These are phyloP conservation scores for Cyberlindnera mycetangii DNA, from an alignment of 805 yeast species.

Conservation along the genomic window DNA sequence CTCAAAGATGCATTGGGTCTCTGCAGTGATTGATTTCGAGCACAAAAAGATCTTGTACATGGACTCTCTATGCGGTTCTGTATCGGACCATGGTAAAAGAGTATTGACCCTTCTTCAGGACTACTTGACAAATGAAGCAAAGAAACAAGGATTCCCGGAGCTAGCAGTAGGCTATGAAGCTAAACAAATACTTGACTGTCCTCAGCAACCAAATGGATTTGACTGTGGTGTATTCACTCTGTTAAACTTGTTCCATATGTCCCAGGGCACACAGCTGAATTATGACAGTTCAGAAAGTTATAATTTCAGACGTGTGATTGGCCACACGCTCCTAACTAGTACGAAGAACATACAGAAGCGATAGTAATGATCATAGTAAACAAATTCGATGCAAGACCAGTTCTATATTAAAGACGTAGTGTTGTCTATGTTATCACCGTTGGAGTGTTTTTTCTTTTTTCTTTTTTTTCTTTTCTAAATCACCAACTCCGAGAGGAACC, in stretches of 20 bases:
- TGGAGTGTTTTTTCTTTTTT: no score
- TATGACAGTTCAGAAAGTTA: conserved; percentile 72
- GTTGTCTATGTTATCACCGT: no score
- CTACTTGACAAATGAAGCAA: conserved; percentile 69
- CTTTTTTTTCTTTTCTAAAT: no score
- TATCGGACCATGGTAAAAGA: conserved; percentile 35
- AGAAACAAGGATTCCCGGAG: conserved; percentile 37
- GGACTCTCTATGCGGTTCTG: conserved; percentile 63
- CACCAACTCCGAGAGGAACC: no score
- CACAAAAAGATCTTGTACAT: conserved; percentile 59
- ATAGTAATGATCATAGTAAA: no score
- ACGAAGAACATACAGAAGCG: conserved; percentile 1
- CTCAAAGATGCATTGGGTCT: conserved; percentile 86
- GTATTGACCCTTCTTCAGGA: conserved; percentile 47
- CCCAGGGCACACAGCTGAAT: conserved; percentile 46
- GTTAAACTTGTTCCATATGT: conserved; percentile 62
- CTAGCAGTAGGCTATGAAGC: conserved; percentile 33
- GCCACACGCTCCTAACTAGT: conserved; percentile 20
- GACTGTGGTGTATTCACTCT: conserved; percentile 97
- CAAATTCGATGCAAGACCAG: no score
- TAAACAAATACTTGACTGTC: conserved; percentile 44
- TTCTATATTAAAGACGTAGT: no score
- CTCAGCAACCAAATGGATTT: conserved; percentile 84
- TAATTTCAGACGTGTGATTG: conserved; percentile 50
- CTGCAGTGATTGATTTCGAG: conserved; percentile 70